These are phyloP conservation scores for Lipomyces spencermartinsiae DNA, from an alignment of 805 yeast species.

Conservation along the genomic window DNA sequence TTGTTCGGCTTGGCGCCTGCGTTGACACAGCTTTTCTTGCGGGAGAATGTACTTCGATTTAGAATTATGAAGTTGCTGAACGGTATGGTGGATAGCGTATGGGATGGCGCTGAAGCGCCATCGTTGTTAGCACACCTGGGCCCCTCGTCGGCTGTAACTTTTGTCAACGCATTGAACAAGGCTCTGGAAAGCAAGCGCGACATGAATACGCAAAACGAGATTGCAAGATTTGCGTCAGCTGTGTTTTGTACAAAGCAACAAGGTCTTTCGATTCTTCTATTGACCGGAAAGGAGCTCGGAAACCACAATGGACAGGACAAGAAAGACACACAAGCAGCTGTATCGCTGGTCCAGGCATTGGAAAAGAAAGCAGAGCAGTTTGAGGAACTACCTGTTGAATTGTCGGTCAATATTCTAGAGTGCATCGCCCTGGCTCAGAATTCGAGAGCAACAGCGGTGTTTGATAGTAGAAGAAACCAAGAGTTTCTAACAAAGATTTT, in stretches of 20 bases:
- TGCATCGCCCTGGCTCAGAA: slow-evolving; percentile 77
- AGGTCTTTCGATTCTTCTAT: slow-evolving; percentile 48
- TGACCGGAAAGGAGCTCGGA: slow-evolving; percentile 45
- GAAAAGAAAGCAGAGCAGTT: slow-evolving; percentile 39
- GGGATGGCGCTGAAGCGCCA: slow-evolving; percentile 68
- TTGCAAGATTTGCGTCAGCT: slow-evolving; percentile 43
- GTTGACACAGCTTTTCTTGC: slow-evolving; percentile 64
- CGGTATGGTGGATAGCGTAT: slow-evolving; percentile 38
- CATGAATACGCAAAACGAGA: slow-evolving; percentile 32
- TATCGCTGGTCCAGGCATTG: slow-evolving; percentile 42
- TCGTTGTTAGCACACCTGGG: slow-evolving; percentile 85
- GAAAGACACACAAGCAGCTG: slow-evolving; percentile 10
- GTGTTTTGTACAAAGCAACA: slow-evolving; percentile 47
- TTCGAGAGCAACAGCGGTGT: slow-evolving; percentile 72
- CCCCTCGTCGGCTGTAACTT: slow-evolving; percentile 60
- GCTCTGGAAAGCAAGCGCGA: slow-evolving; percentile 61
- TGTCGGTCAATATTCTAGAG: slow-evolving; percentile 66
- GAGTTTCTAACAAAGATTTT: slow-evolving; percentile 21
- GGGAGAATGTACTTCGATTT: slow-evolving; percentile 55
- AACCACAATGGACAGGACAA: slow-evolving; percentile 15
- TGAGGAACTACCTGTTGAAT: slow-evolving; percentile 26
- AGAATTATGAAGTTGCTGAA: slow-evolving; percentile 63
- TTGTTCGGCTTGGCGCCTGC: slow-evolving; percentile 63
- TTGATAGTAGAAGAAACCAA: slow-evolving; percentile 45
- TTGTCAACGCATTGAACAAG: slow-evolving; percentile 63